A percentile compares a stretch with the other conserved stretches of the same genome.
Conservation (phyloP, 495 filamentous ascomycete species). For the Xylaria longipes region DNA sequence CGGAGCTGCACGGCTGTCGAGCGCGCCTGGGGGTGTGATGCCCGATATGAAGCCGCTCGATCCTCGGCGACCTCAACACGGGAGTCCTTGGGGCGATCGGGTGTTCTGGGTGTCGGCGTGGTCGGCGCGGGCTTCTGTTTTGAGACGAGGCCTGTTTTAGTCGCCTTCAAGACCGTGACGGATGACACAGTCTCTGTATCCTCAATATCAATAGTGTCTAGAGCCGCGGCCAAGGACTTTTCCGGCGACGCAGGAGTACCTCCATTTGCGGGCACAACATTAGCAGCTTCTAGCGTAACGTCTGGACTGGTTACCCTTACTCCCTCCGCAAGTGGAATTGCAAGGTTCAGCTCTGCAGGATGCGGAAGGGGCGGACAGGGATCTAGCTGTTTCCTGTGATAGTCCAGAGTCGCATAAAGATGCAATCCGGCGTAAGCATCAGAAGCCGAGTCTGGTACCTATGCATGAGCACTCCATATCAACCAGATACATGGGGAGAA, state of each 20-base stretch:
- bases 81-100: slow-evolving; percentile 37
- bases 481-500: background rate
- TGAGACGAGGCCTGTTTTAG: background rate
- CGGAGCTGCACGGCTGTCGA: slow-evolving; percentile 52
- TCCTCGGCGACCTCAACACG: slow-evolving; percentile 46
- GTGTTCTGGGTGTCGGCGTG: background rate
- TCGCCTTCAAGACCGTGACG: background rate
- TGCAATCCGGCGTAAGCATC: slow-evolving; percentile 84
- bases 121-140: background rate
- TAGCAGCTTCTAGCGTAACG: slow-evolving; percentile 24
- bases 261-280: background rate
- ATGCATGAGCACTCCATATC: background rate
- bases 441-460: slow-evolving; percentile 77
- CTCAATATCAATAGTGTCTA: background rate
- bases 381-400: slow-evolving; percentile 65
- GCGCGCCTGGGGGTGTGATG: slow-evolving; percentile 31
- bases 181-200: background rate
- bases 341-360: slow-evolving; percentile 67
- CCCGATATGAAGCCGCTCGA: slow-evolving; percentile 40
- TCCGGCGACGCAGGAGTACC: no score
- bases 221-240: background rate
- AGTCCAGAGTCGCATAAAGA: slow-evolving; percentile 72
- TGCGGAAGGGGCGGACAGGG: slow-evolving; percentile 73
- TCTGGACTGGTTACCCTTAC: slow-evolving; percentile 33
- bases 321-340: slow-evolving; percentile 60